Base-by-base conservation (phyloP, 352 stramenopile species). In the Phytophthora quininea region DNA sequence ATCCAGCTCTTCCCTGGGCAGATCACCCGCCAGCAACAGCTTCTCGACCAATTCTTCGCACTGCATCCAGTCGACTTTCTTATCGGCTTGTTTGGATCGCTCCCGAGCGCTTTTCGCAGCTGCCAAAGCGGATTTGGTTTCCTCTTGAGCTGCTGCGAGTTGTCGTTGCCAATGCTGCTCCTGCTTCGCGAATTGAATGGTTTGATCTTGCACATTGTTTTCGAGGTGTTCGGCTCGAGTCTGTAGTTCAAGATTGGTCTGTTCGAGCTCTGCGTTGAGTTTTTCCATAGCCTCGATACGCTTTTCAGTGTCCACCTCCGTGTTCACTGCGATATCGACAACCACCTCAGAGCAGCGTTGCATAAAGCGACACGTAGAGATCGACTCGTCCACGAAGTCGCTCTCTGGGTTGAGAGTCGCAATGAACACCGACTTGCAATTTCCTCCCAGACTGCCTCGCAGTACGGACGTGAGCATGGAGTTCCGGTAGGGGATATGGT, bases 381-480 rank as follows among this genome's bases (percentile, higher is more conserved):
- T 98, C 32, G 91, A 98, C 64, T 99, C 97, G 57, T 96, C 82
- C 5, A 82, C 51, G 47, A 91, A 93, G 51, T 88, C 80, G 50
- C 59, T 77, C 61, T 99, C 97, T 0, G 91, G 85, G 60, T 96
- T 98, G 19, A 99, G 86, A 10, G 92, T 98, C 7, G 97, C 97
- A 61, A 99, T 96, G 83, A 99, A 99, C 0, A 98, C 88, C 3
- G 97, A 98, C 69, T 98, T 98, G 83, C 96, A 99, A 76, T 99
- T 99, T 35, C 96, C 97, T 7, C 97, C 97, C 6, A 99, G 78
- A 56, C 77, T 97, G 37, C 98, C 97, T 19, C 96, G 83, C 24
- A 99, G 71, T 2, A 99, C 94, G 2, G 92, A 98, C 46, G 97
- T 99, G 76, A 99, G 96, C 93, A 98, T 98, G 35, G 89, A 98